Evolutionary conservation across 306 rosid species (phyloP), one percentile per base, ranked within the genome.

Genomic region (Sindora glabra): DNA sequence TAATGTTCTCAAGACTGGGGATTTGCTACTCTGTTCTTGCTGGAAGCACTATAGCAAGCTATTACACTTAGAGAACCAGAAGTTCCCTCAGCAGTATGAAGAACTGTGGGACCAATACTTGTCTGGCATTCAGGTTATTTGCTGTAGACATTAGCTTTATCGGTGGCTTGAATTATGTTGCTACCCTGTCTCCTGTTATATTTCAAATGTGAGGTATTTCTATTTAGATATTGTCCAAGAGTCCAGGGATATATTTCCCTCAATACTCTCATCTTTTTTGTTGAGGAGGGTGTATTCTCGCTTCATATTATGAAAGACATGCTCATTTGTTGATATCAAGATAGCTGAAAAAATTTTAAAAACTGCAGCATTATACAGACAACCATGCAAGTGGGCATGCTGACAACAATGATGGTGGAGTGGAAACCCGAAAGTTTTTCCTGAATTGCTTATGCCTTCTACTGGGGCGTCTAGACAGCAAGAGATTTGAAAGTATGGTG

Each of bases 31-130:
- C 45, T 79, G 79, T 76, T 91, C 98, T 73, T 91, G 98, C 83
- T 91, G 98, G 98, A 91, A 89, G 83, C 98, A 91, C 75, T 91
- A 87, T 72, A 70, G 83, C 69, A 39, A 68, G 74, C 83, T 91
- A 44, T 74, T 91, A 49, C 74, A 69, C 71, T 75, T 91, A 84
- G 95, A 91, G 79, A 95, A 85, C 70, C 81, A 38, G 29, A 86
- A 65, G 37, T 79, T 81, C 61, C 66, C 83, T 38, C 81, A 71
- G 60, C 77, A 38, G 27, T 80, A 85, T 81, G 74, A 77, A 73
- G 86, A 91, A 55, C 70, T 86, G 70, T 67, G 87, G 73, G 90
- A 88, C 59, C 98, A 91, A 66, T 88, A 83, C 72, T 60, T 91
- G 64, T 89, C 89, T 24, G 98, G 96, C 80, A 84, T 91, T 57